Percentiles rank a stretch among this genome's conserved stretches.
These are phyloP conservation scores for Penicillium crustosum DNA, from an alignment of 2,329 filamentous ascomycete species.

Conservation along the genomic window DNA sequence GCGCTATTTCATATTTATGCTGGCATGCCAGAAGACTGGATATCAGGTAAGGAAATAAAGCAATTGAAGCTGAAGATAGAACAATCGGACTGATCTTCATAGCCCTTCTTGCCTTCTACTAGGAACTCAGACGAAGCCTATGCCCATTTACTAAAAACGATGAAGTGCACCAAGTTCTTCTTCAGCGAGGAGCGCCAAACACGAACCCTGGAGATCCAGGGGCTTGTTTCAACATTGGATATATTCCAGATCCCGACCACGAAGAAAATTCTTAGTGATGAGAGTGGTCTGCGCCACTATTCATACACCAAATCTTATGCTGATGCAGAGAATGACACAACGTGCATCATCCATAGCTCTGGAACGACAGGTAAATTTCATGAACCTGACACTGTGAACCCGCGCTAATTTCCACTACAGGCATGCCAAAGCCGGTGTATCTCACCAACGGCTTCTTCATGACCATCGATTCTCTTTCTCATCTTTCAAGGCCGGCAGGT, in stretches of 20 bases:
- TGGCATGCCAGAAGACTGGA: conserved; percentile 29
- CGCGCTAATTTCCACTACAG: conserved; percentile 22
- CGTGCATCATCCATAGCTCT: conserved; percentile 39
- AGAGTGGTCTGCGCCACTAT: conserved; percentile 15
- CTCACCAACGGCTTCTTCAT: conserved; percentile 31
- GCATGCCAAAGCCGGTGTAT: conserved; percentile 33
- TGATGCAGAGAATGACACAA: conserved; percentile 26
- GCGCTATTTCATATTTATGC: conserved; percentile 24
- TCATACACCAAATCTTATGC: conserved; percentile 21
- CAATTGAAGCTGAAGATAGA: background rate
- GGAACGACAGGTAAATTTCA: conserved; percentile 35
- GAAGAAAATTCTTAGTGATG: conserved; percentile 10
- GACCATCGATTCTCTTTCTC: conserved; percentile 9
- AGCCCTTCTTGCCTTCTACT: conserved; percentile 24
- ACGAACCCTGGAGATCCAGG: conserved; percentile 43
- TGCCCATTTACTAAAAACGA: conserved; percentile 17
- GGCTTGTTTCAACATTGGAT: conserved; percentile 6
- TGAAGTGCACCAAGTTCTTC: conserved; percentile 24
- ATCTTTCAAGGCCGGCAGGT: conserved; percentile 17
- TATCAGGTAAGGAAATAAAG: conserved; percentile 16
- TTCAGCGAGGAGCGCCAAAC: conserved; percentile 27
- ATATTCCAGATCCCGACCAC: conserved; percentile 14
- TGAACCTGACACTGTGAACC: conserved; percentile 17
- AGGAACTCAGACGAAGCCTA: conserved; percentile 24
- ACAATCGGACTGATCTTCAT: background rate